Evolutionary conservation across 345 rosid genomes (phyloP).

Genomic region (Crucihimalaya himalaica): DNA sequence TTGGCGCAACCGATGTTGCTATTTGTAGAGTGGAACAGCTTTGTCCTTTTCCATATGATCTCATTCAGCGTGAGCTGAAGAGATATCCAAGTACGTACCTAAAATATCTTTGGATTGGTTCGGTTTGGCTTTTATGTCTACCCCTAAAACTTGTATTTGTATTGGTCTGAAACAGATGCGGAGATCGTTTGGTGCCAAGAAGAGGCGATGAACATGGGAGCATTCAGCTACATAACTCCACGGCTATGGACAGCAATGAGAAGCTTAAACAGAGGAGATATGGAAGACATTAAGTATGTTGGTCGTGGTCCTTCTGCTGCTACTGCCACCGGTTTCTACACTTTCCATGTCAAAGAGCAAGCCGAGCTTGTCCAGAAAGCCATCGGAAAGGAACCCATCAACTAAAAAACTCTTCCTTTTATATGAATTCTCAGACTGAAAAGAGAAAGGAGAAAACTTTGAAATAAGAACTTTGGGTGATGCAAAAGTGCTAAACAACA

Average conservation of each 20-base stretch:
- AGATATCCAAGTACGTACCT: slow-evolving; percentile 65
- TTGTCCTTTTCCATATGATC: slow-evolving; percentile 82
- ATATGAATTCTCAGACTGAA: slow-evolving; percentile 9
- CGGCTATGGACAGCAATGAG: slow-evolving; percentile 68
- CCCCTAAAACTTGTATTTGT: background rate
- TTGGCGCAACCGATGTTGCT: slow-evolving; percentile 57
- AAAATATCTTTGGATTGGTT: background rate
- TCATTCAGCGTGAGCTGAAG: slow-evolving; percentile 74
- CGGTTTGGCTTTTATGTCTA: background rate
- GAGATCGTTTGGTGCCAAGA: slow-evolving; percentile 86
- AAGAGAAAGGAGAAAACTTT: slow-evolving; percentile 21
- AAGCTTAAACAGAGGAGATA: slow-evolving; percentile 50
- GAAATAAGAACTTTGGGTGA: slow-evolving; percentile 35
- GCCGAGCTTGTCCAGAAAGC: slow-evolving; percentile 55
- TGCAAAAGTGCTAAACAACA: slow-evolving; percentile 31
- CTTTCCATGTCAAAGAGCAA: slow-evolving; percentile 61
- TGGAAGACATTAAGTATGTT: slow-evolving; percentile 64
- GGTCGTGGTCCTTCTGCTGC: slow-evolving; percentile 80
- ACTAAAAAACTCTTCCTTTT: background rate
- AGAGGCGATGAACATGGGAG: slow-evolving; percentile 93
- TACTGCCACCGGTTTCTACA: slow-evolving; percentile 69
- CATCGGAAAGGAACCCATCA: slow-evolving; percentile 55
- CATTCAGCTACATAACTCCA: slow-evolving; percentile 54
- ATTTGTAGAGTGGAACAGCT: slow-evolving; percentile 85
- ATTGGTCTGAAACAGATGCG: slow-evolving; percentile 46